Percentiles rank a stretch among this genome's conserved stretches.
Conservation (phyloP, 768 basidiomycete species). For the Macrolepiota albuminosa region DNA sequence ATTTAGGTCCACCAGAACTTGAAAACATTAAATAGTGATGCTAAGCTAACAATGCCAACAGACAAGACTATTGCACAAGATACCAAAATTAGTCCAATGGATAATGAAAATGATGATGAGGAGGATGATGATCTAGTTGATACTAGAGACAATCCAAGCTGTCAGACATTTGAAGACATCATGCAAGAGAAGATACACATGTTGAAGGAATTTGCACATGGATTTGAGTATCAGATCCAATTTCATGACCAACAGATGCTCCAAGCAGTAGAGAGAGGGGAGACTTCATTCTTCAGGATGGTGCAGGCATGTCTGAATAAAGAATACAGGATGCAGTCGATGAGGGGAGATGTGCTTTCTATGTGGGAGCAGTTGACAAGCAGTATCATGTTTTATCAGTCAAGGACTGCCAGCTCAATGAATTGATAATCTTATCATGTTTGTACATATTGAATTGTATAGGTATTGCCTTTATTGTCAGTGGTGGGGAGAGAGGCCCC, state of each 20-base stretch:
- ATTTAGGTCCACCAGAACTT: not conserved
- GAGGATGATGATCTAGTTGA: not conserved
- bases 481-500: no score
- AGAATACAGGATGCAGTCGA: not conserved
- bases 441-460: not conserved
- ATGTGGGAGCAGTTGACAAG: constrained; percentile 1
- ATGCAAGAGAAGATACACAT: not conserved
- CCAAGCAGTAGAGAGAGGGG: not conserved
- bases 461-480: no score
- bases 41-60: not conserved
- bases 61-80: not conserved
- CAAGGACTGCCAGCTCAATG: not conserved
- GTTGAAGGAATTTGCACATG: not conserved
- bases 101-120: not conserved
- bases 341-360: not conserved
- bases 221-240: not conserved
- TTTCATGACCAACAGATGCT: not conserved
- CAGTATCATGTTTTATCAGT: not conserved
- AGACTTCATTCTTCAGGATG: not conserved
- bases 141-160: not conserved
- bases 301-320: not conserved
- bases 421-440: not conserved
- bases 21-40: not conserved
- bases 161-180: not conserved
- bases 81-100: not conserved